A percentile compares a stretch with the other conserved stretches of the same genome.
phyloP scores from a whole-genome alignment of 331 rosid genomes.

The Malus hybrid region DNA sequence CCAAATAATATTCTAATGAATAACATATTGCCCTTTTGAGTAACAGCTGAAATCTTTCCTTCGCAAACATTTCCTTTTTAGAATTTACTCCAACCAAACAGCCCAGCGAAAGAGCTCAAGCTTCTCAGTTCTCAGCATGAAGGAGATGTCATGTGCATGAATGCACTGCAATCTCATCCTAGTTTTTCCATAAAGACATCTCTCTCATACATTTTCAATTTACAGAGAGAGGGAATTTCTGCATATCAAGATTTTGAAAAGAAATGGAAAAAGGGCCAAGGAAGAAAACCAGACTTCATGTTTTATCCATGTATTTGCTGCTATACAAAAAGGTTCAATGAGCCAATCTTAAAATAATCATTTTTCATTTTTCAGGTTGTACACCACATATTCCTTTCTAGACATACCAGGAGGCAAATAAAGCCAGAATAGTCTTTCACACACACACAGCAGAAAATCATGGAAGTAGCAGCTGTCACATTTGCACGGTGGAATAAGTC shows the following conservation, averaged over 20 bases:
- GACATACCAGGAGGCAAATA: constrained; percentile 18
- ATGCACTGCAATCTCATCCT: neutral
- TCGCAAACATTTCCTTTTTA: neutral
- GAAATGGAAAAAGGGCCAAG: neutral
- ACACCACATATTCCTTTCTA: constrained; percentile 30
- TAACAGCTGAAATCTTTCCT: constrained; percentile 16
- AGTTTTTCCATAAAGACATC: neutral
- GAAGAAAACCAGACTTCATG: neutral
- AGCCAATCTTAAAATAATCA: constrained; percentile 18
- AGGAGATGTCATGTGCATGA: neutral
- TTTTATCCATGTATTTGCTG: neutral
- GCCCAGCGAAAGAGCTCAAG: neutral
- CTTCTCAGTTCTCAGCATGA: neutral
- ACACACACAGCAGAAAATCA: neutral
- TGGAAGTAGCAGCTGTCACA: neutral
- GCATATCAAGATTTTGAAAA: neutral
- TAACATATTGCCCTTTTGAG: constrained; percentile 44
- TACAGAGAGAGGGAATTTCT: neutral
- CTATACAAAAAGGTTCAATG: constrained; percentile 32
- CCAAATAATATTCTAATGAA: constrained; percentile 33
- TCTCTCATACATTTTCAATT: neutral
- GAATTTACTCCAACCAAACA: neutral
- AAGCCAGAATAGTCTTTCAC: neutral
- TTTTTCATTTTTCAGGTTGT: constrained; percentile 28
- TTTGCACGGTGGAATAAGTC: neutral